Conservation (phyloP, 1,284 basidiomycete genomes). For the Trichosporon sp. region DNA sequence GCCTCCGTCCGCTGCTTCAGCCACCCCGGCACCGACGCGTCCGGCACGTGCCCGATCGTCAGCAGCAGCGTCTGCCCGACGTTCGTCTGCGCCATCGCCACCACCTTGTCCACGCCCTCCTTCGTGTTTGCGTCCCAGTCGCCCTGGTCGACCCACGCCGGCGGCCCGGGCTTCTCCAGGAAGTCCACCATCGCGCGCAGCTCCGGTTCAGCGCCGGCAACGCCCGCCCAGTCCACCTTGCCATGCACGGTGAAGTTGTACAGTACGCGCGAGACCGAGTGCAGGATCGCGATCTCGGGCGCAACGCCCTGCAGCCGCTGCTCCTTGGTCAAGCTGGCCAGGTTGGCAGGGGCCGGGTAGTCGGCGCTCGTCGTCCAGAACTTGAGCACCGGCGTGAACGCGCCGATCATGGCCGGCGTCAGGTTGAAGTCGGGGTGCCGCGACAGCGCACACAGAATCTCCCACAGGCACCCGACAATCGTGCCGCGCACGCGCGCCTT, state of each 20-base stretch:
- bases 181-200: background rate
- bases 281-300: background rate
- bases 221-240: background rate
- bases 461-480: background rate
- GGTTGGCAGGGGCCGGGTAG: background rate
- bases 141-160: background rate
- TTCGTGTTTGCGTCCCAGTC: background rate
- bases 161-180: background rate
- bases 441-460: background rate
- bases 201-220: background rate
- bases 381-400: background rate
- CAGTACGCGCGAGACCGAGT: background rate
- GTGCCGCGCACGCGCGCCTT: background rate
- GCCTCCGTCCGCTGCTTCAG: background rate
- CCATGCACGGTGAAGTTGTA: background rate
- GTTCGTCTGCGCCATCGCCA: background rate
- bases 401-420: background rate
- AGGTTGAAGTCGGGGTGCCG: background rate
- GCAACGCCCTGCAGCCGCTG: background rate
- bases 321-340: background rate
- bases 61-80: conserved; percentile 3
- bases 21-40: background rate
- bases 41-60: background rate
- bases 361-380: background rate
- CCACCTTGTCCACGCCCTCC: background rate